Evolutionary conservation across 2,329 filamentous ascomycete species (phyloP), one percentile per base, ranked within the genome.

Genomic region (Sordariomycetes sp.): DNA sequence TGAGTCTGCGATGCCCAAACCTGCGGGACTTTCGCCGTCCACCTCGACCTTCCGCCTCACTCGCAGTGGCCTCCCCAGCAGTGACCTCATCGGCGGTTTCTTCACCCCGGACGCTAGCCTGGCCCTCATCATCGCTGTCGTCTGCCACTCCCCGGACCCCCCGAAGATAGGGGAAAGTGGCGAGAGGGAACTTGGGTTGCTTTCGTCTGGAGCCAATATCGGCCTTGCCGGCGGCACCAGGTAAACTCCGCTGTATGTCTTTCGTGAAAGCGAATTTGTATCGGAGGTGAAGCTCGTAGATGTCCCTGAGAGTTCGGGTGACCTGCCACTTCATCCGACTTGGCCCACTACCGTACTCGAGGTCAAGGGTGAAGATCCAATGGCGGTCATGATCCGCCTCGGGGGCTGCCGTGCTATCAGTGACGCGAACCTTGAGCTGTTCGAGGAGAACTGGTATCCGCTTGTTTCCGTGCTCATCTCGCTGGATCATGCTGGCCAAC

Each of bases 241-340:
- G 82, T 39, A 90, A 82, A 62, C 92, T 89, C 63, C 89, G 90
- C 62, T 95, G 89, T 60, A 90, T 56, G 39, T 56, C 55, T 25
- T 56, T 91, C 60, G 87, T 85, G 59, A 88, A 81, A 59, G 91
- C 86, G 57, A 95, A 77, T 68, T 94, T 95, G 78, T 97, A 99
- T 64, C 95, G 91, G 65, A 90, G 77, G 70, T 99, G 94, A 39
- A 99, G 76, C 64, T 96, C 95, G 63, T 89, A 83, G 64, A 99
- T 96, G 67, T 99, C 94, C 63, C 84, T 80, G 45, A 97, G 80
- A 10, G 89, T 91, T 57, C 94, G 82, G 64, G 90, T 85, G 59
- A 99, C 89, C 20, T 89, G 86, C 94, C 94, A 99, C 66, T 89
- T 89, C 95, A 99, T 97, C 58, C 94, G 82, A 57, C 92, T 96